These are phyloP conservation scores for Xylaria sp. DNA, from an alignment of 2,329 filamentous ascomycete species.

Conservation along the genomic window DNA sequence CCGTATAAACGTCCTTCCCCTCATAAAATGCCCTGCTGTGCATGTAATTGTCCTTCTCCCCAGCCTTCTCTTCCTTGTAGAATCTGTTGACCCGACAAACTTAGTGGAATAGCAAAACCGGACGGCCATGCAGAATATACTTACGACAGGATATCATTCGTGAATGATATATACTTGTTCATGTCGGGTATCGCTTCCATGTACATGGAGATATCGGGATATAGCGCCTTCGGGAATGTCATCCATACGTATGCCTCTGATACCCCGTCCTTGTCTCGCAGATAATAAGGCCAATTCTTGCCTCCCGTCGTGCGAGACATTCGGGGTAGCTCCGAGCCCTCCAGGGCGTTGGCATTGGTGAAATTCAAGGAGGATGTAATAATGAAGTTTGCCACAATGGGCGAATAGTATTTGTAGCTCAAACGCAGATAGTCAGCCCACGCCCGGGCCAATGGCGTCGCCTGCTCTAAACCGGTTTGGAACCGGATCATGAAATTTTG, in stretches of 20 bases:
- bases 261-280: constrained; percentile 46
- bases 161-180: constrained; percentile 44
- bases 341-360: constrained; percentile 46
- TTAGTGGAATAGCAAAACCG: neutral
- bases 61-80: constrained; percentile 48
- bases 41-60: constrained; percentile 46
- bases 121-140: constrained; percentile 3
- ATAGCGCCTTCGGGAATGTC: constrained; percentile 44
- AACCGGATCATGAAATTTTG: constrained; percentile 46
- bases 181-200: constrained; percentile 47
- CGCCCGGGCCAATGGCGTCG: constrained; percentile 37
- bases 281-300: constrained; percentile 45
- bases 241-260: constrained; percentile 47
- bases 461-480: constrained; percentile 38
- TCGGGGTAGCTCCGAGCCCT: constrained; percentile 40
- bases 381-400: constrained; percentile 46
- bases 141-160: constrained; percentile 49
- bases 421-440: constrained; percentile 43
- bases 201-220: constrained; percentile 45
- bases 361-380: constrained; percentile 47
- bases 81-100: constrained; percentile 35
- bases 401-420: constrained; percentile 43
- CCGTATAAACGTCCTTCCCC: constrained; percentile 31
- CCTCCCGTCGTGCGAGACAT: constrained; percentile 40
- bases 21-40: constrained; percentile 42